Evolutionary conservation across 2,329 filamentous ascomycete species (phyloP).

Genomic region (Aspergillus terreus): DNA sequence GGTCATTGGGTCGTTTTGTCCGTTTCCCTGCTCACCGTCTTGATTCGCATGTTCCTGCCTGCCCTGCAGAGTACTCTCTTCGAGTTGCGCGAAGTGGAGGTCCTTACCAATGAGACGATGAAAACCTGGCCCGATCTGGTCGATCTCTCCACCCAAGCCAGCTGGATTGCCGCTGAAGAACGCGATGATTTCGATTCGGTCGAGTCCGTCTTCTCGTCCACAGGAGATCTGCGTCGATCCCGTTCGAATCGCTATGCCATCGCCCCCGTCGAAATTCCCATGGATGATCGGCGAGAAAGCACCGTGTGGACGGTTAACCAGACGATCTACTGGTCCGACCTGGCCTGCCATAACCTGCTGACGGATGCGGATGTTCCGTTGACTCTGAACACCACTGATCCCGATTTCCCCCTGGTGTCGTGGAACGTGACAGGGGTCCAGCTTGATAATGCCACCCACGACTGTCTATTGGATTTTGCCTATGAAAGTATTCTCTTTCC

Average conservation of each 20-base stretch:
- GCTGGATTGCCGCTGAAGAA: conserved; percentile 28
- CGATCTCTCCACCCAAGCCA: conserved; percentile 24
- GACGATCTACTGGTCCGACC: conserved; percentile 29
- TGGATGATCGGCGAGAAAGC: conserved; percentile 16
- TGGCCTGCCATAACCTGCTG: conserved; percentile 21
- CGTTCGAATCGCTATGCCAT: conserved; percentile 28
- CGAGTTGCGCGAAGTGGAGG: conserved; percentile 26
- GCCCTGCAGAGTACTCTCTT: conserved; percentile 30
- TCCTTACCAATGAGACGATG: conserved; percentile 18
- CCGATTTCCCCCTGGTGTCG: conserved; percentile 16
- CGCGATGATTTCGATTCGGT: conserved; percentile 19
- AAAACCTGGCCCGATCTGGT: conserved; percentile 28
- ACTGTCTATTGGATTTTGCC: conserved; percentile 26
- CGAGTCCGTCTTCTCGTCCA: conserved; percentile 19
- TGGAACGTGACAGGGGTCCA: conserved; percentile 28
- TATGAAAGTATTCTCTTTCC: conserved; percentile 28
- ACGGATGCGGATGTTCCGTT: conserved; percentile 19
- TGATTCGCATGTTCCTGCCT: conserved; percentile 30
- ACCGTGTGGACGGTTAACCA: conserved; percentile 31
- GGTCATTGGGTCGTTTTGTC: conserved; percentile 30
- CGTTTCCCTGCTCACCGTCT: conserved; percentile 29
- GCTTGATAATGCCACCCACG: conserved; percentile 11
- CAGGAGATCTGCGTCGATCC: conserved; percentile 17
- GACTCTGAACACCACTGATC: conserved; percentile 16
- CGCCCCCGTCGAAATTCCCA: conserved; percentile 29